Evolutionary conservation across 768 basidiomycete genomes (phyloP), one percentile per base, ranked within the genome.

Genomic region (Rhizopogon salebrosus): DNA sequence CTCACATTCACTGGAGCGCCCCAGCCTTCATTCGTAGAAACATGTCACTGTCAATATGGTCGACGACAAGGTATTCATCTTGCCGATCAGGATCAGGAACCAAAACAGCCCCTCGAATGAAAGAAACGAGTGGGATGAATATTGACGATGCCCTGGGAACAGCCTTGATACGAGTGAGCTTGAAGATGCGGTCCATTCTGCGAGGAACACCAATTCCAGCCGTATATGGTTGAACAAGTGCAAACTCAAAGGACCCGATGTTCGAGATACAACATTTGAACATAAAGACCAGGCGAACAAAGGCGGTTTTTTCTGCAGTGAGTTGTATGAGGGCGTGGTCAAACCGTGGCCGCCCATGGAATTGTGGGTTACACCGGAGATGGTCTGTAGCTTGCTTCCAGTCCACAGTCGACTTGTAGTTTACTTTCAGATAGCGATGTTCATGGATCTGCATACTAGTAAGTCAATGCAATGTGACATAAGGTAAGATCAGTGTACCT

Each of bases 1-100:
- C n/a, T n/a, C n/a, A n/a, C n/a, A 22, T 40, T 23, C 23, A 41
- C 40, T 1, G 22, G n/a, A n/a, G n/a, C 1, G 13, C 40, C 40
- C 3, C 3, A 22, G 14, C 38, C 35, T 27, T 24, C 41, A 52
- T 52, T 22, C 20, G 16, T 6, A 54, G 42, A 36, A 64, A 67
- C 63, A 68, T 65, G 42, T 72, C 64, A 6, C 48, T 34, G 55
- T 72, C 70, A 26, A 66, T 29, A n/a, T 59, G 29, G 50, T 72
- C 67, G 13, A 62, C 52, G 7, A 72, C 54, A 8, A 70, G 43
- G 23, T 22, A 65, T 31, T 70, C 66, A 1, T 58, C 60, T 36
- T 38, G 20, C 6, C 20, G 41, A 10, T 55, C 48, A 16, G 50
- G 49, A 29, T 65, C 68, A 6, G 59, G 57, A 18, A 58, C 52